phyloP scores from a whole-genome alignment of 1,284 basidiomycete species.

The Boletellus deceptivus region DNA sequence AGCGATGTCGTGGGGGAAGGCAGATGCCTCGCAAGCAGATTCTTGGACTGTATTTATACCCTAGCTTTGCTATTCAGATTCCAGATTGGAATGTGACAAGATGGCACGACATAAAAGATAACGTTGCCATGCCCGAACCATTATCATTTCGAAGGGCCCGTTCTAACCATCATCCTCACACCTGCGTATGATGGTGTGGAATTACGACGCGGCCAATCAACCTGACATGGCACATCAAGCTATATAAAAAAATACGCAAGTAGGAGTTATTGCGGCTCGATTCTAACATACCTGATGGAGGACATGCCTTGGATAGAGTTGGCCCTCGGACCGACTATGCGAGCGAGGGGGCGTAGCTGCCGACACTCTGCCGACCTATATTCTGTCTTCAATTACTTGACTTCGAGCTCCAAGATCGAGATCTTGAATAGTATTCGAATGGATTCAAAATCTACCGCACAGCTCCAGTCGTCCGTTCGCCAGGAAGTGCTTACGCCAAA shows the following conservation, averaged over 20 bases:
- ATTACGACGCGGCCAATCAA: background rate
- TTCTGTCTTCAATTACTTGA: too few relatives aligned
- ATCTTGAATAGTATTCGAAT: background rate
- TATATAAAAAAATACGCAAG: background rate
- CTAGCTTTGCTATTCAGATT: background rate
- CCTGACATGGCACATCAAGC: background rate
- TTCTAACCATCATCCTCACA: too few relatives aligned
- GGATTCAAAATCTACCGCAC: background rate
- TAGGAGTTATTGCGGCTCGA: background rate
- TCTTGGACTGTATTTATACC: slow-evolving; percentile 20
- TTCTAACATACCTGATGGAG: background rate
- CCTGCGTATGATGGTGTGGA: background rate
- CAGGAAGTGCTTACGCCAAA: too few relatives aligned
- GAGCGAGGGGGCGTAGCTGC: background rate
- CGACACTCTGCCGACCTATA: background rate
- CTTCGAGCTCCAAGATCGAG: background rate
- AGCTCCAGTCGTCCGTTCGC: too few relatives aligned
- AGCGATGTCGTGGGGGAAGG: background rate
- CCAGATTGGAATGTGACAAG: background rate
- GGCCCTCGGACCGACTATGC: background rate
- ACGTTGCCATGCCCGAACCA: background rate
- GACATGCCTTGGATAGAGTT: background rate
- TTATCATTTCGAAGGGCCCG: too few relatives aligned
- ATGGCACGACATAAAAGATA: background rate
- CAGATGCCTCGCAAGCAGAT: background rate